These are phyloP conservation scores for Ligustrum vulgare DNA, from an alignment of 257 asterid genomes.

Conservation along the genomic window DNA sequence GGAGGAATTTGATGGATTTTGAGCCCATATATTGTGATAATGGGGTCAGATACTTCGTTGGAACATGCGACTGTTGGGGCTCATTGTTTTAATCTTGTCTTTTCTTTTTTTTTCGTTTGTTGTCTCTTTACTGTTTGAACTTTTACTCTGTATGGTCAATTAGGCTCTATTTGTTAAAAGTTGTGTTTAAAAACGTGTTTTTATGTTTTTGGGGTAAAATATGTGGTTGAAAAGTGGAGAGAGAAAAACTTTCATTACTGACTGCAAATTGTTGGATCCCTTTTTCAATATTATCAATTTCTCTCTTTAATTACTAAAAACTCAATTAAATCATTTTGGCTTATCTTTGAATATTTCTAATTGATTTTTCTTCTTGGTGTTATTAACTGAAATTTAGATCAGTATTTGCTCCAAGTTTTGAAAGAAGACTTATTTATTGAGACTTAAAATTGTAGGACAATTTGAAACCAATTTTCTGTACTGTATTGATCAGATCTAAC, in stretches of 20 bases:
- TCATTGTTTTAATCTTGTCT: neutral
- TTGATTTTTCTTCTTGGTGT: neutral
- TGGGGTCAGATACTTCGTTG: neutral
- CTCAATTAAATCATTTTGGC: neutral
- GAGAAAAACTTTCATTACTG: neutral
- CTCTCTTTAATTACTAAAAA: neutral
- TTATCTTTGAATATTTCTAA: neutral
- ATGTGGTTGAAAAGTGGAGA: too few relatives aligned
- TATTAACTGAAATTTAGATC: neutral
- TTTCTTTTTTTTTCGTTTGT: neutral
- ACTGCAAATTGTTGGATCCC: neutral
- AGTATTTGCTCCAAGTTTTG: neutral
- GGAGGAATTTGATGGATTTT: neutral
- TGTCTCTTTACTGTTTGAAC: neutral
- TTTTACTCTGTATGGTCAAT: neutral
- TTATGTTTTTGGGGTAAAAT: too few relatives aligned
- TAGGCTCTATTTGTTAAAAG: too few relatives aligned
- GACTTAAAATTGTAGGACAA: neutral
- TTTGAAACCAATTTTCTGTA: neutral
- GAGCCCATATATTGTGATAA: neutral
- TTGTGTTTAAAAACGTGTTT: too few relatives aligned
- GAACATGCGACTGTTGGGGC: neutral
- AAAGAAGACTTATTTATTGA: neutral
- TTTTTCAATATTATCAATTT: neutral
- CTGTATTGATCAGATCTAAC: neutral